phyloP scores from a whole-genome alignment of 2,329 filamentous ascomycete genomes.

The Phaeophleospora eucalypticola region DNA sequence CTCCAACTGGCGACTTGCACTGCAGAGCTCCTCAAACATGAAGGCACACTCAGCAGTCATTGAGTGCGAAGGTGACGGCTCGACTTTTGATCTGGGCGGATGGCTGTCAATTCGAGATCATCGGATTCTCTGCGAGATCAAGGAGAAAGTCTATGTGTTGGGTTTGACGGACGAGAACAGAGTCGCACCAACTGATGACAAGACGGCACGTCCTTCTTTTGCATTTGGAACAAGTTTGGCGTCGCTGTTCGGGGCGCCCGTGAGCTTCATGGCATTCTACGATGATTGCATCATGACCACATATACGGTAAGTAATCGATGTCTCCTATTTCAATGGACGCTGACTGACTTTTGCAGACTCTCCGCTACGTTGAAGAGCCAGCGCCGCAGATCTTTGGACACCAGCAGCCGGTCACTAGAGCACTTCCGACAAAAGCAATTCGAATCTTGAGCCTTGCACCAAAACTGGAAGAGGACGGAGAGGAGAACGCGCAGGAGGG shows the following conservation, averaged over 20 bases:
- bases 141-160: constrained; percentile 42
- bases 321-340: not conserved
- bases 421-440: constrained; percentile 6
- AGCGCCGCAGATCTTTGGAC: not conserved
- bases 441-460: constrained; percentile 7
- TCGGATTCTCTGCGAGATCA: constrained; percentile 43
- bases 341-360: constrained; percentile 1
- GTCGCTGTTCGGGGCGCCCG: constrained; percentile 39
- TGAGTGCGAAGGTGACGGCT: constrained; percentile 40
- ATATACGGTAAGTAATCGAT: constrained; percentile 29
- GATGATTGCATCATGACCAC: constrained; percentile 48
- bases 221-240: constrained; percentile 34
- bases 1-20: constrained; percentile 40
- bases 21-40: constrained; percentile 20
- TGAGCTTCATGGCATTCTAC: constrained; percentile 46
- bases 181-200: constrained; percentile 13
- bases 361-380: constrained; percentile 2
- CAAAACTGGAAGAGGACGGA: too few species aligned
- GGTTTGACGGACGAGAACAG: constrained; percentile 34
- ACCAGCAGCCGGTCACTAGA: not conserved
- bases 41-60: constrained; percentile 32
- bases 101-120: constrained; percentile 44
- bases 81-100: constrained; percentile 44
- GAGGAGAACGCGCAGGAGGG: too few species aligned
- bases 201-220: constrained; percentile 25